Conservation (phyloP, 2,329 filamentous ascomycete species). For the Aspergillus viridinutans region DNA sequence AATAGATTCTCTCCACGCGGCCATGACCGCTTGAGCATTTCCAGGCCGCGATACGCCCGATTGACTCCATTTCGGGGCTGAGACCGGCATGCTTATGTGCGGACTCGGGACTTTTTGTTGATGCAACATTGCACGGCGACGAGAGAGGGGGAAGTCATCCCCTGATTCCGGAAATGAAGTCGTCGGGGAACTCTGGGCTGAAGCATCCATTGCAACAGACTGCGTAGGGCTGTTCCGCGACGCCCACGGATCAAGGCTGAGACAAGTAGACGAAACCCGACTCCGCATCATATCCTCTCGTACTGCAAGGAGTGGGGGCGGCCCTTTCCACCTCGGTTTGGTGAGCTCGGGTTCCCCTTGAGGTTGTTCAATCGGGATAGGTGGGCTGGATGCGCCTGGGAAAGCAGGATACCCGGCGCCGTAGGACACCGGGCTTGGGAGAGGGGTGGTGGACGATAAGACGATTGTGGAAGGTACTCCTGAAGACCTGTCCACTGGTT, state of each 20-base stretch:
- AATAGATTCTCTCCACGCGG: constrained; percentile 63
- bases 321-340: constrained; percentile 23
- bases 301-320: constrained; percentile 50
- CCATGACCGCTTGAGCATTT: constrained; percentile 53
- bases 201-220: constrained; percentile 6
- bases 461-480: background rate
- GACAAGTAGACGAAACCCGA: constrained; percentile 34
- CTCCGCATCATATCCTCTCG: constrained; percentile 50
- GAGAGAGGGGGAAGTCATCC: constrained; percentile 69
- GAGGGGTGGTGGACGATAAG: background rate
- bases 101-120: constrained; percentile 45
- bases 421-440: background rate
- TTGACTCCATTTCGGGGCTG: constrained; percentile 13
- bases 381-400: background rate
- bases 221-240: constrained; percentile 25
- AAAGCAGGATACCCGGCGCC: background rate
- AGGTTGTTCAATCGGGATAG: constrained; percentile 6
- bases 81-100: constrained; percentile 47
- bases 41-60: constrained; percentile 8
- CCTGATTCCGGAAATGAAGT: constrained; percentile 36
- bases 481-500: constrained; percentile 6
- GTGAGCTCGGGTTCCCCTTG: constrained; percentile 13
- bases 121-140: constrained; percentile 60
- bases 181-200: constrained; percentile 14
- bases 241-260: constrained; percentile 28